Percentiles rank a stretch among this genome's conserved stretches.
These are phyloP conservation scores for Dryadomyces sulphureus DNA, from an alignment of 2,329 filamentous ascomycete genomes.

Conservation along the genomic window DNA sequence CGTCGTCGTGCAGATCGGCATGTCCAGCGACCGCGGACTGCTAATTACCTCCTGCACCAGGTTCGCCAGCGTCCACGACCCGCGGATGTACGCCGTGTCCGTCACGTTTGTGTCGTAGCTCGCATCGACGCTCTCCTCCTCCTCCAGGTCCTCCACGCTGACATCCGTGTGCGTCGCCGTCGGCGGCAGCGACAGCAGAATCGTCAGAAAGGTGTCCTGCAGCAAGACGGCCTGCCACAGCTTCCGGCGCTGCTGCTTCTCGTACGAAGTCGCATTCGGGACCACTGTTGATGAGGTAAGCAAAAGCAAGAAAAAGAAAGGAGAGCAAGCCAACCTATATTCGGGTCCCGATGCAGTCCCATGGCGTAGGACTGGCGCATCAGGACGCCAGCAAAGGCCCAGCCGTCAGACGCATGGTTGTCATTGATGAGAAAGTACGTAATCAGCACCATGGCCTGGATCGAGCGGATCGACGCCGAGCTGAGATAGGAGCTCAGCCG, in stretches of 20 bases:
- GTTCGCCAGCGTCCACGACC: conserved; percentile 67
- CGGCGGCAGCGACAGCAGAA: conserved; percentile 62
- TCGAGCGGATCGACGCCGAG: conserved; percentile 54
- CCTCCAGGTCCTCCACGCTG: conserved; percentile 59
- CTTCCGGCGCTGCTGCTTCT: conserved; percentile 67
- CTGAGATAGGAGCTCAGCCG: conserved; percentile 65
- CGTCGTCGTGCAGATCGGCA: conserved; percentile 54
- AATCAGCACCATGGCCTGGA: conserved; percentile 72
- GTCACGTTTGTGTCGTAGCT: conserved; percentile 47
- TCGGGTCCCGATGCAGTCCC: conserved; percentile 66
- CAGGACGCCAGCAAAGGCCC: conserved; percentile 66
- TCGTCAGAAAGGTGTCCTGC: conserved; percentile 70
- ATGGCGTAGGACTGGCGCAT: conserved; percentile 70
- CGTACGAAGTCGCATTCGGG: conserved; percentile 50
- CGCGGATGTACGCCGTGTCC: conserved; percentile 57
- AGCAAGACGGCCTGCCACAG: conserved; percentile 71
- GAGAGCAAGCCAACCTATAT: conserved; percentile 37
- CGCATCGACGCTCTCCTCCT: conserved; percentile 25
- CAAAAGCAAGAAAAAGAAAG: conserved; percentile 8
- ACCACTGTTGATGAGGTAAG: conserved; percentile 26
- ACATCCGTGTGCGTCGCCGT: conserved; percentile 70
- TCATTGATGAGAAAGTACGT: conserved; percentile 78
- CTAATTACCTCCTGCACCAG: conserved; percentile 65
- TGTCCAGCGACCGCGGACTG: conserved; percentile 56
- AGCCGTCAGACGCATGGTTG: conserved; percentile 70